Evolutionary conservation across 495 filamentous ascomycete species (phyloP).

Genomic region (Hamigera avellanea): DNA sequence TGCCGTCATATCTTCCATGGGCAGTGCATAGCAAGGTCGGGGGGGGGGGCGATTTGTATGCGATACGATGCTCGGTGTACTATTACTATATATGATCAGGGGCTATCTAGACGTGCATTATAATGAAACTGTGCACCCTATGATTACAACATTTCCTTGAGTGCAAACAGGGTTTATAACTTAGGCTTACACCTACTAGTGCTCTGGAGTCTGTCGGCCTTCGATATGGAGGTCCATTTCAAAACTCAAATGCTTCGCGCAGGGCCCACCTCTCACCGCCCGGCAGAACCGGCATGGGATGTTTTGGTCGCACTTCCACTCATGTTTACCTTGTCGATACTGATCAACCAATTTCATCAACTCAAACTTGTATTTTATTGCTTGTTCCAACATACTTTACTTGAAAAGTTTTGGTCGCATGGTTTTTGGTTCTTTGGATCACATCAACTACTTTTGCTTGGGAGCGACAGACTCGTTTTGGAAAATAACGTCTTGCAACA

Average conservation of each 20-base stretch:
- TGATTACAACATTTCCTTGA: not conserved
- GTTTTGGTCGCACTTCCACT: conserved; percentile 6
- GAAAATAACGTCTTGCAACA: too few relatives aligned
- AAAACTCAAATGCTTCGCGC: not conserved
- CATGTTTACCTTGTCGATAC: conserved; percentile 1
- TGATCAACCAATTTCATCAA: not conserved
- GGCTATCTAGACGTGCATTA: conserved; percentile 18
- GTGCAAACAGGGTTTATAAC: too few relatives aligned
- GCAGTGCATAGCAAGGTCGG: conserved; percentile 24
- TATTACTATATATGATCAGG: conserved; percentile 12
- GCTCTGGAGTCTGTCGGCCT: too few relatives aligned
- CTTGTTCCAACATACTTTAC: not conserved
- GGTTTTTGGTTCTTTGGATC: too few relatives aligned
- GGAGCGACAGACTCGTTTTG: too few relatives aligned
- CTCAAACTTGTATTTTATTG: conserved; percentile 7
- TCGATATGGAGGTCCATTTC: too few relatives aligned
- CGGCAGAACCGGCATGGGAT: not conserved
- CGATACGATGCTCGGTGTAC: not conserved
- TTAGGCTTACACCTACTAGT: too few relatives aligned
- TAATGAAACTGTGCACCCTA: conserved; percentile 7
- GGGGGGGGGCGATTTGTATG: conserved; percentile 3
- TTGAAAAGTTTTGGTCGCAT: not conserved
- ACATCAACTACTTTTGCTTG: too few relatives aligned
- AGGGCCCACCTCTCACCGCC: too few relatives aligned
- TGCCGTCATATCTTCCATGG: conserved; percentile 12